These are phyloP conservation scores for Phytophthora idaei DNA, from an alignment of 352 stramenopile genomes.

Conservation along the genomic window DNA sequence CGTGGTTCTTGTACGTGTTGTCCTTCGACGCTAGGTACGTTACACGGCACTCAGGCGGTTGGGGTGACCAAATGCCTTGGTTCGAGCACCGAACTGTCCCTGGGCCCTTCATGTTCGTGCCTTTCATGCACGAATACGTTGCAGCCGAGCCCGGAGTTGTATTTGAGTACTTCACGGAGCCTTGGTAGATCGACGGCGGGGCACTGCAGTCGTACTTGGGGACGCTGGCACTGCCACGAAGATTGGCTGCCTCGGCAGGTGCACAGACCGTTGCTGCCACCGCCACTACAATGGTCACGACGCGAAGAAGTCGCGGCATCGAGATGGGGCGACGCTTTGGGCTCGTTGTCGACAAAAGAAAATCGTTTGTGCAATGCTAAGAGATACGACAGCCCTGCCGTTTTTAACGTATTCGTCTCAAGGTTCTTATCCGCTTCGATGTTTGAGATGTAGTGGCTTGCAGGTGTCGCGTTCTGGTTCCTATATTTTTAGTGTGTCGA, in stretches of 20 bases:
- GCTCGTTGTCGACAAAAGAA: not conserved
- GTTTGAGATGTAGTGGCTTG: not conserved
- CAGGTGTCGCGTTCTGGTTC: conserved; percentile 17
- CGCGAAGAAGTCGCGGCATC: conserved; percentile 13
- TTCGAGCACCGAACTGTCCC: conserved; percentile 39
- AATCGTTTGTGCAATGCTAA: conserved; percentile 13
- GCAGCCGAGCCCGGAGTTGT: conserved; percentile 41
- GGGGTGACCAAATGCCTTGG: conserved; percentile 45
- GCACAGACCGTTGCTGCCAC: not conserved
- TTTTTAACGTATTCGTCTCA: conserved; percentile 16
- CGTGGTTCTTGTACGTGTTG: conserved; percentile 61
- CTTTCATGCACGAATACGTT: conserved; percentile 50
- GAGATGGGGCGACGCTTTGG: conserved; percentile 7
- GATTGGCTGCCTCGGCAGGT: conserved; percentile 22
- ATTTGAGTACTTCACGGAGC: conserved; percentile 44
- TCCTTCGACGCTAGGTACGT: conserved; percentile 50
- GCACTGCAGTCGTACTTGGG: conserved; percentile 25
- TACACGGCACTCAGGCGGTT: conserved; percentile 48
- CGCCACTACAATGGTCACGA: not conserved
- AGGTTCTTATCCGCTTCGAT: conserved; percentile 21
- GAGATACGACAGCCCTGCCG: not conserved
- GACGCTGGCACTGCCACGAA: conserved; percentile 27
- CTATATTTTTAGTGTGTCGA: conserved; percentile 16
- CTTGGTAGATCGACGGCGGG: conserved; percentile 46
- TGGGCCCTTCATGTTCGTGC: conserved; percentile 41